Percentiles rank a stretch among this genome's conserved stretches.
Conservation (phyloP, 257 asterid species). For the Penstemon davidsonii region DNA sequence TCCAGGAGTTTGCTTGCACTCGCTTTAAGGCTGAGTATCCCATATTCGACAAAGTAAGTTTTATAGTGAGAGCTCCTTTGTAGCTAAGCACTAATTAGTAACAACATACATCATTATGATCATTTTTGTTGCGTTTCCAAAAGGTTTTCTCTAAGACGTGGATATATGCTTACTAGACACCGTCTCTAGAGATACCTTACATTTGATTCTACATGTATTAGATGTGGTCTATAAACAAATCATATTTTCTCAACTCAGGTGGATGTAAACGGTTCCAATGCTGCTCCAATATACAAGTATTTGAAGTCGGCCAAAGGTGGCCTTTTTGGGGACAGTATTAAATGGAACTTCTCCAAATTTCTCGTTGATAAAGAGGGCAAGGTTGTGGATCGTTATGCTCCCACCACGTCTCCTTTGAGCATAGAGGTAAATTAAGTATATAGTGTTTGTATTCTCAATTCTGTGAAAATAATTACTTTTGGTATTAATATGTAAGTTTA, state of each 20-base stretch:
- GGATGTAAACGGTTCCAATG: constrained; percentile 75
- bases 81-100: background rate
- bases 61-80: background rate
- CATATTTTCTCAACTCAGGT: constrained; percentile 38
- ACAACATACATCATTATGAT: background rate
- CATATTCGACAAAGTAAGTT: constrained; percentile 72
- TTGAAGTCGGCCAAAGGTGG: constrained; percentile 89
- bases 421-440: constrained; percentile 60
- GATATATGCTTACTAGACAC: no score
- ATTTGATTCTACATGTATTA: no score
- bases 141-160: no score
- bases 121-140: no score
- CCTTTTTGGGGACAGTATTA: constrained; percentile 69
- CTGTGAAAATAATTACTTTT: no score
- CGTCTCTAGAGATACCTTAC: no score
- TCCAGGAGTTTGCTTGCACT: constrained; percentile 83
- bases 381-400: constrained; percentile 86
- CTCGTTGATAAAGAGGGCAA: constrained; percentile 77
- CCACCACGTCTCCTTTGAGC: constrained; percentile 87
- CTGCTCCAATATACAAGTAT: constrained; percentile 77
- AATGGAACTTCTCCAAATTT: constrained; percentile 94
- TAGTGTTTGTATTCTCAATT: no score
- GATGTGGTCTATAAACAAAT: background rate
- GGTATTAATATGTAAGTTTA: no score
- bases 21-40: constrained; percentile 98